Conservation (phyloP, 768 basidiomycete species). For the Pleurotus citrinopileatus region DNA sequence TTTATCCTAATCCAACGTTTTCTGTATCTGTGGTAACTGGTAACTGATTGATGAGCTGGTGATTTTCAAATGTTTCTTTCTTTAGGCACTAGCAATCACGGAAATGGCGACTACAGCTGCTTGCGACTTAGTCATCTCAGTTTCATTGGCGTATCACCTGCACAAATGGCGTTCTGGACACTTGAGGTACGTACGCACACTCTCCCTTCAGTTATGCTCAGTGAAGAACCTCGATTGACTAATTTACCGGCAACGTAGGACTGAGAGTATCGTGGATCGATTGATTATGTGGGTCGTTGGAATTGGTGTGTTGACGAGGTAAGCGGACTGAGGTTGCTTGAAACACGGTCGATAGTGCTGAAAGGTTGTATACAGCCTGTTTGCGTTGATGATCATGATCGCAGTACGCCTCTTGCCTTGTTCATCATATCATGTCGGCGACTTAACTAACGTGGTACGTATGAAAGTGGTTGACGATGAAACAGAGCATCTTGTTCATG, state of each 20-base stretch:
- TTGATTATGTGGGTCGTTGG: not conserved
- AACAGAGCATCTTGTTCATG: not conserved
- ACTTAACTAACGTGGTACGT: not conserved
- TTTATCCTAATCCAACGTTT: no score
- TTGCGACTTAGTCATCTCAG: not conserved
- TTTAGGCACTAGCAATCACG: not conserved
- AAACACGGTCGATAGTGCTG: not conserved
- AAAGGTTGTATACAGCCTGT: not conserved
- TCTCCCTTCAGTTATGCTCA: not conserved
- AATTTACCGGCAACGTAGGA: no score
- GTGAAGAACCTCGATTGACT: not conserved
- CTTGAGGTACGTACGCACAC: not conserved
- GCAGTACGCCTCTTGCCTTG: no score
- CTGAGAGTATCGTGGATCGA: no score
- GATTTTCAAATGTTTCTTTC: no score
- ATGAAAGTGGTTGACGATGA: not conserved
- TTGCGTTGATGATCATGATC: not conserved
- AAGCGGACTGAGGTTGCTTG: not conserved
- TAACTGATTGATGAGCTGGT: no score
- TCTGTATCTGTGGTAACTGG: no score
- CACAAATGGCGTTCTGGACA: not conserved
- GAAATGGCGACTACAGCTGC: not conserved
- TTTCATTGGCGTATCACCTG: not conserved
- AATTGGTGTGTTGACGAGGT: not conserved
- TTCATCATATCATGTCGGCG: not conserved